A percentile compares a stretch with the other conserved stretches of the same genome.
phyloP scores from a whole-genome alignment of 2,329 filamentous ascomycete species.

The Diplodia corticola region DNA sequence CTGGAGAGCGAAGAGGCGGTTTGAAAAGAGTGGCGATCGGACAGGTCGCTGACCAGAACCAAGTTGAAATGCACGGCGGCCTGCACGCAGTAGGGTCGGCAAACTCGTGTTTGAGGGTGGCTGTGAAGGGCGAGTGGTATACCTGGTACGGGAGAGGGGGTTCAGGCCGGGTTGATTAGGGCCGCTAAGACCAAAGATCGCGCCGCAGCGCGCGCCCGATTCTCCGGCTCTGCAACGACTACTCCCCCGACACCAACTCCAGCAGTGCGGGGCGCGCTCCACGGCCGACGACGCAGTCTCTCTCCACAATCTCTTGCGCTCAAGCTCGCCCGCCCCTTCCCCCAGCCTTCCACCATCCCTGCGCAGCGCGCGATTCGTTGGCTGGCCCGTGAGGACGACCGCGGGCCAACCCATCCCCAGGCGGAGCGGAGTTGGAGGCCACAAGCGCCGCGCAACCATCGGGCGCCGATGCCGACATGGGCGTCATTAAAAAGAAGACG shows the following conservation, averaged over 20 bases:
- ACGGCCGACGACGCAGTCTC: not conserved
- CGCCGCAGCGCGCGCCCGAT: slow-evolving; percentile 14
- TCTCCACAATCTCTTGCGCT: not conserved
- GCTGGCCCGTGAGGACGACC: slow-evolving; percentile 15
- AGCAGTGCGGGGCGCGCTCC: slow-evolving; percentile 13
- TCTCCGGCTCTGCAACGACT: slow-evolving; percentile 11
- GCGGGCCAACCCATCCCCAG: slow-evolving; percentile 14
- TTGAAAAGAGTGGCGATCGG: slow-evolving; percentile 20
- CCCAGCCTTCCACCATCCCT: not conserved
- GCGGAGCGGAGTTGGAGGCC: slow-evolving; percentile 12
- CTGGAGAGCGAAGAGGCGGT: not conserved
- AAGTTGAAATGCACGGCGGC: slow-evolving; percentile 23
- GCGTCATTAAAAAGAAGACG: slow-evolving; percentile 94
- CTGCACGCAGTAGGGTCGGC: slow-evolving; percentile 17
- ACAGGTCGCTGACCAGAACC: slow-evolving; percentile 22
- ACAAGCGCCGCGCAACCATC: slow-evolving; percentile 5
- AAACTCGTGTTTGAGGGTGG: slow-evolving; percentile 15
- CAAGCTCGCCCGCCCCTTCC: not conserved
- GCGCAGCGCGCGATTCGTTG: slow-evolving; percentile 2
- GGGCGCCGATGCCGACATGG: slow-evolving; percentile 59
- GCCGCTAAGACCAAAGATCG: slow-evolving; percentile 13
- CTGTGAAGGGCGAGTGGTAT: slow-evolving; percentile 21
- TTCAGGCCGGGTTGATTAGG: slow-evolving; percentile 19
- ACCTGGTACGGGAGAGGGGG: slow-evolving; percentile 21
- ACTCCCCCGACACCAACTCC: not conserved